Percentiles rank a stretch among this genome's conserved stretches.
Conservation (phyloP, 495 filamentous ascomycete genomes). For the Hyaloscypha finlandica region DNA sequence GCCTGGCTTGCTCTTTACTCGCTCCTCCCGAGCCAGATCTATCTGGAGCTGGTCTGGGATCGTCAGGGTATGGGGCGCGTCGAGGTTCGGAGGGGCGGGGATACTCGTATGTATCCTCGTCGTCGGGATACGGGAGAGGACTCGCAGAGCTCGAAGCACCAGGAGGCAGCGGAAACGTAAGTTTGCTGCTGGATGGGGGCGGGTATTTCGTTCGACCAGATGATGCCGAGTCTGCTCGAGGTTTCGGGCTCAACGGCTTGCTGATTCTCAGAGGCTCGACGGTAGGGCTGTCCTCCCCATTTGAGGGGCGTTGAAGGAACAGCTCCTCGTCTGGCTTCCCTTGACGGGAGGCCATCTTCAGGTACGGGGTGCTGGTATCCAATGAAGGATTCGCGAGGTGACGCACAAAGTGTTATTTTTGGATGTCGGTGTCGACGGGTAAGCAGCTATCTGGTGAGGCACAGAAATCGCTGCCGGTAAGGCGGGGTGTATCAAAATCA, state of each 20-base stretch:
- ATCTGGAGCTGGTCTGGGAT: slow-evolving; percentile 30
- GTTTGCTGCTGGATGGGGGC: slow-evolving; percentile 42
- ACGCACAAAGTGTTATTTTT: slow-evolving; percentile 34
- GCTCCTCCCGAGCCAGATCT: slow-evolving; percentile 32
- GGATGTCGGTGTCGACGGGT: slow-evolving; percentile 24
- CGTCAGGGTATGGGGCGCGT: slow-evolving; percentile 52
- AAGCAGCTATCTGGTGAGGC: slow-evolving; percentile 22
- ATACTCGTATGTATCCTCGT: slow-evolving; percentile 53
- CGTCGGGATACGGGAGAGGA: slow-evolving; percentile 78
- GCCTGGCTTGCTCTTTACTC: slow-evolving; percentile 19
- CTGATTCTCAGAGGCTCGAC: slow-evolving; percentile 85
- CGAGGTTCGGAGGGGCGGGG: slow-evolving; percentile 39
- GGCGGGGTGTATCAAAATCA: slow-evolving; percentile 17
- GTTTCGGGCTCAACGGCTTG: slow-evolving; percentile 62
- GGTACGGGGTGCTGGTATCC: slow-evolving; percentile 19
- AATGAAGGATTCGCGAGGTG: slow-evolving; percentile 28
- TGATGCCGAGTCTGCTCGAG: slow-evolving; percentile 41
- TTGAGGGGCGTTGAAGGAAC: slow-evolving; percentile 63
- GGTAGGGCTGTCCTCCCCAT: slow-evolving; percentile 65
- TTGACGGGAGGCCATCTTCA: slow-evolving; percentile 30
- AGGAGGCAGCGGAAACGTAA: slow-evolving; percentile 58
- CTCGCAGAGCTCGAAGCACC: slow-evolving; percentile 64
- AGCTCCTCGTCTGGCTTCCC: slow-evolving; percentile 73
- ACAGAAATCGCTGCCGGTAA: slow-evolving; percentile 29
- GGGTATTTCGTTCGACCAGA: slow-evolving; percentile 48